Evolutionary conservation across 177 flowering plant genomes (phyloP).

Genomic region (Tripterygium wilfordii): DNA sequence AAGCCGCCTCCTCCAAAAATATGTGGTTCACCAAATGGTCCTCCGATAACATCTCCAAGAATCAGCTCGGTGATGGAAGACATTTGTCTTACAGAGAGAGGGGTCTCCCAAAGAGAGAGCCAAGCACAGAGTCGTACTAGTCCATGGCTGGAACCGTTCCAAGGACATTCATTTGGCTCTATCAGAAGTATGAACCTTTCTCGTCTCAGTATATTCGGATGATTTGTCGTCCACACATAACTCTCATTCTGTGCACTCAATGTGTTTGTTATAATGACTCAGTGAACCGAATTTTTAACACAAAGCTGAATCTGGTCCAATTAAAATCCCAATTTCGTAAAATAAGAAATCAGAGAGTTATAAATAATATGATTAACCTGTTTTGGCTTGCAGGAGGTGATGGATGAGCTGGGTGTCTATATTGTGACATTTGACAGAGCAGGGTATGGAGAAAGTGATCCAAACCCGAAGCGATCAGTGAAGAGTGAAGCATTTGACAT

Average conservation of each 20-base stretch:
- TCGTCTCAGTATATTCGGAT: too few relatives aligned
- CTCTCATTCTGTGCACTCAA: too few relatives aligned
- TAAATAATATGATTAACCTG: too few relatives aligned
- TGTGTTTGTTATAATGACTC: too few relatives aligned
- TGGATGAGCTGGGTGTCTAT: constrained; percentile 15
- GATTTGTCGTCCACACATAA: too few relatives aligned
- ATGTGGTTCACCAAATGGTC: constrained; percentile 23
- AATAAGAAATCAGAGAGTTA: too few relatives aligned
- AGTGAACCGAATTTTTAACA: too few relatives aligned
- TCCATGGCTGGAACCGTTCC: constrained; percentile 25
- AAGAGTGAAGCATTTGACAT: constrained; percentile 22
- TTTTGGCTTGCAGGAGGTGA: constrained; percentile 13
- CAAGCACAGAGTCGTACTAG: constrained; percentile 21
- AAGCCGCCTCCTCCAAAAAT: constrained; percentile 23
- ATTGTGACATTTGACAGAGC: constrained; percentile 15
- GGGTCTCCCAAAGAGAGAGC: constrained; percentile 26
- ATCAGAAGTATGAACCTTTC: constrained; percentile 10
- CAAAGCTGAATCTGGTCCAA: too few relatives aligned
- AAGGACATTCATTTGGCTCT: constrained; percentile 12
- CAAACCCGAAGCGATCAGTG: constrained; percentile 13
- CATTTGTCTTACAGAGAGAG: constrained; percentile 28
- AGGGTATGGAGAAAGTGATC: constrained; percentile 24
- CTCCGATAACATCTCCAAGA: constrained; percentile 28
- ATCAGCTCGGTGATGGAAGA: constrained; percentile 36
- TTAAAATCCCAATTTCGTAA: too few relatives aligned